Conservation (phyloP, 1,139 yeast species). For the Saccharomyces pastorianus region DNA sequence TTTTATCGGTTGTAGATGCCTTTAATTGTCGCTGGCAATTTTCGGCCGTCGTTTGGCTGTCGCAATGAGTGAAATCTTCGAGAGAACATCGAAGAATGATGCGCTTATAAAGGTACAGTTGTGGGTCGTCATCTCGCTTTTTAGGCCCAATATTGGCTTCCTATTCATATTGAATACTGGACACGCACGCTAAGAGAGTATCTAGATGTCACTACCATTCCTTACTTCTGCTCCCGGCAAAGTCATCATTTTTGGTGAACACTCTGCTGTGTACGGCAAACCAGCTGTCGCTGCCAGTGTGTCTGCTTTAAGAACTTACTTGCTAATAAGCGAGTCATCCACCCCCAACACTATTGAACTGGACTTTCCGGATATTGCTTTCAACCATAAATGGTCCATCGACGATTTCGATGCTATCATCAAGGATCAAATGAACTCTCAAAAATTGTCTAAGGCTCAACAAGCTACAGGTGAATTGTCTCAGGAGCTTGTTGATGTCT, state of each 20-base stretch:
- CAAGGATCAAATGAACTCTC: constrained; percentile 2
- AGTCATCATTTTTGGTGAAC: constrained; percentile 93
- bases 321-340: constrained; percentile 45
- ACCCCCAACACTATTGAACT: constrained; percentile 41
- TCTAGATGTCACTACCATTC: constrained; percentile 38
- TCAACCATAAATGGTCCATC: constrained; percentile 51
- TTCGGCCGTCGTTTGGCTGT: neutral
- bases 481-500: constrained; percentile 35
- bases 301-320: constrained; percentile 50
- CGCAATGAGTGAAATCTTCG: neutral
- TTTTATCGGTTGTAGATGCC: neutral
- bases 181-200: neutral
- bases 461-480: constrained; percentile 39
- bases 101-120: neutral
- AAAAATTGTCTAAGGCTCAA: constrained; percentile 8
- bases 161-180: neutral
- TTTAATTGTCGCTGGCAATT: neutral
- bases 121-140: neutral
- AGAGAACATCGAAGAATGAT: neutral
- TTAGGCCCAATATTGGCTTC: neutral
- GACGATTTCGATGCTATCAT: constrained; percentile 12
- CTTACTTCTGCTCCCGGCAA: constrained; percentile 93
- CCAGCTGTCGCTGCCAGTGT: constrained; percentile 35
- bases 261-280: constrained; percentile 86
- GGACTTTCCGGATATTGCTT: constrained; percentile 76